A percentile compares a stretch with the other conserved stretches of the same genome.
These are phyloP conservation scores for Marvania coccoides DNA, from an alignment of 139 green algal species.

Conservation along the genomic window DNA sequence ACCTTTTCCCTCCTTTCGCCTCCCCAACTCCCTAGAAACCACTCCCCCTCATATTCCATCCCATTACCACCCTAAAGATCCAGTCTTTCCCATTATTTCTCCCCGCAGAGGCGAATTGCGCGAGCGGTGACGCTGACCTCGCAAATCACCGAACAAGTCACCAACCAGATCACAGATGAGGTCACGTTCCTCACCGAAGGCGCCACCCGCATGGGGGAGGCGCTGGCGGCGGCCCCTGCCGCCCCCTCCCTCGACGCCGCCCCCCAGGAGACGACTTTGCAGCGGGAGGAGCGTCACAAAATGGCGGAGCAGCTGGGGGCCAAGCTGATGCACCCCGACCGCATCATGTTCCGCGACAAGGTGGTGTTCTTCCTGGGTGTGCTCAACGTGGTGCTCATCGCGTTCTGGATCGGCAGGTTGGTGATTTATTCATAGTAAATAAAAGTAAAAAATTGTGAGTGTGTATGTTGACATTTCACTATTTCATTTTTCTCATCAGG, in stretches of 20 bases:
- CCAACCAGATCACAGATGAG: background rate
- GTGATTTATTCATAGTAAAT: background rate
- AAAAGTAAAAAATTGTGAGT: background rate
- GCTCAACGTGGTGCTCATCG: conserved; percentile 20
- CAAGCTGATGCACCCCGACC: conserved; percentile 2
- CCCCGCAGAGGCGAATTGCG: too few relatives aligned
- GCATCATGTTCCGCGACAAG: conserved; percentile 36
- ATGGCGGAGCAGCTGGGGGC: background rate
- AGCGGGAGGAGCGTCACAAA: background rate
- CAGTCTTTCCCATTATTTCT: too few relatives aligned
- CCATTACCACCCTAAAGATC: too few relatives aligned
- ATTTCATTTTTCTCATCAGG: conserved; percentile 51
- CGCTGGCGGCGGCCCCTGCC: background rate
- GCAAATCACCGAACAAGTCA: background rate
- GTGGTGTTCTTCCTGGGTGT: conserved; percentile 38
- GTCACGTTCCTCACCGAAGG: background rate
- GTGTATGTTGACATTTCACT: background rate
- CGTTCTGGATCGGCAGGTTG: background rate
- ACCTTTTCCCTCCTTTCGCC: too few relatives aligned
- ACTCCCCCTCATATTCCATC: too few relatives aligned
- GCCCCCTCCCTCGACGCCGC: background rate
- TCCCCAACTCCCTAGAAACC: too few relatives aligned
- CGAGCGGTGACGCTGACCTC: background rate
- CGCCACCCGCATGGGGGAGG: background rate
- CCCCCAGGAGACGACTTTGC: background rate